These are phyloP conservation scores for Rhizopogon rudus DNA, from an alignment of 768 basidiomycete species.

Conservation along the genomic window DNA sequence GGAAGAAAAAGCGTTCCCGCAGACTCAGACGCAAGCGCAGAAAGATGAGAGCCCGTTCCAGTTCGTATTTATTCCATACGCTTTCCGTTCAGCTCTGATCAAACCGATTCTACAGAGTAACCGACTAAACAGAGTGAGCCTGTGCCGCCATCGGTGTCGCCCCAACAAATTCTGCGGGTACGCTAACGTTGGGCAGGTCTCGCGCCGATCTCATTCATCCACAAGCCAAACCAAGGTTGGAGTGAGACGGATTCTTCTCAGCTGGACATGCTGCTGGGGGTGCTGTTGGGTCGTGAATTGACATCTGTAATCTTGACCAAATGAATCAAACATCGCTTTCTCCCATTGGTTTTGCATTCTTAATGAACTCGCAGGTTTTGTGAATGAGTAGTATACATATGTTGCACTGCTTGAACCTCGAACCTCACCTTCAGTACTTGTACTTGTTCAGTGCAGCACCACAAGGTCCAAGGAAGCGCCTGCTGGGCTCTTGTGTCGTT, in stretches of 20 bases:
- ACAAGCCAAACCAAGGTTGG: background rate
- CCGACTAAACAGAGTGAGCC: slow-evolving; percentile 20
- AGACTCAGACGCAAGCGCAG: slow-evolving; percentile 91
- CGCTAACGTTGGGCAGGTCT: slow-evolving; percentile 1
- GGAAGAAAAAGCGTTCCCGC: slow-evolving; percentile 94
- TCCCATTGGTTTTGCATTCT: background rate
- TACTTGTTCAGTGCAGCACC: too few relatives aligned
- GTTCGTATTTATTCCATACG: slow-evolving; percentile 41
- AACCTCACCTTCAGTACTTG: too few relatives aligned
- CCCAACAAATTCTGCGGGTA: background rate
- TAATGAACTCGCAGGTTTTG: too few relatives aligned
- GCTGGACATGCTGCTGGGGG: slow-evolving; percentile 2
- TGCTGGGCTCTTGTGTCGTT: too few relatives aligned
- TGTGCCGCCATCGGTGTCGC: slow-evolving; percentile 14
- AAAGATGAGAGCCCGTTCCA: slow-evolving; percentile 96
- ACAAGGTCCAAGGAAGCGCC: too few relatives aligned
- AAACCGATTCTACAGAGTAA: slow-evolving; percentile 30
- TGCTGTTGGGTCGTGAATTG: slow-evolving; percentile 4
- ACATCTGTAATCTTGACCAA: slow-evolving; percentile 3
- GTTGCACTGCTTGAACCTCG: too few relatives aligned
- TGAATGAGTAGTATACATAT: too few relatives aligned
- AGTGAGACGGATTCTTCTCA: slow-evolving; percentile 1
- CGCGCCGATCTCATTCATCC: background rate
- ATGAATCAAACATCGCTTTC: slow-evolving; percentile 6
- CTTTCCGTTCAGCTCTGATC: background rate